Percentiles rank a stretch among this genome's conserved stretches.
Conservation (phyloP, 176 grass and related monocot genomes). For the barley (Hordeum vulgare) region MorexV3_pseudomolecules_assembly NC_058521.1:20374048-20374547, state of each 20-base stretch:
- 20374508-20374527: slow-evolving; percentile 99
- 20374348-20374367: slow-evolving; percentile 26
- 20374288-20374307: background rate
- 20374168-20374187: slow-evolving; percentile 26
- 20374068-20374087: slow-evolving; percentile 80
- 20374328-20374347: background rate
- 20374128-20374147: slow-evolving; percentile 91
- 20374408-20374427: slow-evolving; percentile 71
- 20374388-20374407: slow-evolving; percentile 85
- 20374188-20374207: slow-evolving; percentile 4
- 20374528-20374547: slow-evolving; percentile 91
- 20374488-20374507: slow-evolving; percentile 84
- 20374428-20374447: slow-evolving; percentile 10
- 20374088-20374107: slow-evolving; percentile 99
- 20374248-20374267: background rate
- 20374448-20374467: background rate
- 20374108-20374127: slow-evolving; percentile 76
- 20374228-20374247: background rate
- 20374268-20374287: background rate
- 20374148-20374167: slow-evolving; percentile 93
- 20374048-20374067: background rate
- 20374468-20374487: slow-evolving; percentile 1
- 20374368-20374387: slow-evolving; percentile 96
- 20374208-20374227: slow-evolving; percentile 5
- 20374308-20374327: background rate